Base-by-base conservation (phyloP, 208 protist species). In the Willaertia magna region DNA sequence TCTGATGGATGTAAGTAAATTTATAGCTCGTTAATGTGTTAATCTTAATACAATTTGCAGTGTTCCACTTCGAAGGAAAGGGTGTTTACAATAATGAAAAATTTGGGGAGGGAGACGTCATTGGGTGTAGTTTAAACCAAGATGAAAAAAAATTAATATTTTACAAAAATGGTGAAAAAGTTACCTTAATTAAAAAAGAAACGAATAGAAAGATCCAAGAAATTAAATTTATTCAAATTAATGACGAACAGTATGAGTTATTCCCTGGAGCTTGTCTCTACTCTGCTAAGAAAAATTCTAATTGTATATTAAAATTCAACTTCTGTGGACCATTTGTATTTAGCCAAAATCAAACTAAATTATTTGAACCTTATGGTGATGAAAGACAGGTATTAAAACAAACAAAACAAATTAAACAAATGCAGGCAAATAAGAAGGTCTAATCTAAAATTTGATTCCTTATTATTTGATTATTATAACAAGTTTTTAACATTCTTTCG, bases 151-250 rank as follows among this genome's bases (percentile, higher is more conserved):
- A 51, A 11, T 16, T 81, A 4, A 81, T n/a, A 18, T 81, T 81
- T 39, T 81, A 51, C 76, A 81, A 81, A 30, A 81, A 81, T 51
- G 76, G 76, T 34, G 43, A 81, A 40, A 81, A 51, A 26, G 51
- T 81, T 39, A 51, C n/a, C 12, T 43, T 81, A 4, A 81, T 81
- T 34, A 81, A 81, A 51, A 46, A 40, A 81, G 76, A 81, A 51
- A 22, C 20, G 16, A 81, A 81, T n/a, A 49, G 30, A 40, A 46
- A 42, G 44, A 39, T 51, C 40, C 76, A 81, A 26, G 44, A 81
- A 30, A 81, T 81, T 42, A 46, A 81, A n/a, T 42, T 3, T 18
- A 40, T 81, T 22, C 11, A 12, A 2, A 81, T 81, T 39, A 30
- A 26, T 16, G 76, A 81, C 11, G 44, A 81, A 1, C 1, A 18